Evolutionary conservation across 805 yeast genomes (phyloP).

Genomic region (Crinitomyces ghanaensis): DNA sequence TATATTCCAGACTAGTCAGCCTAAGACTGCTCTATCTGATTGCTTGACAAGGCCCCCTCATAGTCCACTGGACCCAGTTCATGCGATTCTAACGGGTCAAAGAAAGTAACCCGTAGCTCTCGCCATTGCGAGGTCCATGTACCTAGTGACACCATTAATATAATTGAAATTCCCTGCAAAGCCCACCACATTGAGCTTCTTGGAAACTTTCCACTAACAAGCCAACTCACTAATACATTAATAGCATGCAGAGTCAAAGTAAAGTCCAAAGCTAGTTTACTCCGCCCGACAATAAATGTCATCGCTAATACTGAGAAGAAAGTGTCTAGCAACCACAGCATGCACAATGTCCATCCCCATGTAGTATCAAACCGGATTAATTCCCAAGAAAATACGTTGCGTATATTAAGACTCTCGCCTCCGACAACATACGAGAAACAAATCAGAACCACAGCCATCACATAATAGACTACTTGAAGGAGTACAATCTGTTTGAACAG

Average conservation of each 20-base stretch:
- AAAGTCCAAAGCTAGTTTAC: slow-evolving; percentile 93
- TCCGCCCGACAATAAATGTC: slow-evolving; percentile 80
- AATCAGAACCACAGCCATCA: slow-evolving; percentile 57
- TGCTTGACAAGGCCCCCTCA: neutral
- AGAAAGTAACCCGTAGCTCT: slow-evolving; percentile 80
- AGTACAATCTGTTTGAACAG: slow-evolving; percentile 62
- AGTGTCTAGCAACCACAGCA: slow-evolving; percentile 75
- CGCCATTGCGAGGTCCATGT: slow-evolving; percentile 89
- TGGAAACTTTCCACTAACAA: slow-evolving; percentile 59
- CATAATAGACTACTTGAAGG: slow-evolving; percentile 68
- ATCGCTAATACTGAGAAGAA: slow-evolving; percentile 74
- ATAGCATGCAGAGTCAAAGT: slow-evolving; percentile 86
- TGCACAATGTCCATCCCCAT: slow-evolving; percentile 61
- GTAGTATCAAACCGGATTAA: slow-evolving; percentile 62
- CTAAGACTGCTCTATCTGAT: slow-evolving; percentile 2
- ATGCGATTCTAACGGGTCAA: slow-evolving; percentile 41
- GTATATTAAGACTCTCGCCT: slow-evolving; percentile 57
- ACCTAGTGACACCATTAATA: slow-evolving; percentile 64
- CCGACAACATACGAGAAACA: slow-evolving; percentile 52
- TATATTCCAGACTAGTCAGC: too few species aligned
- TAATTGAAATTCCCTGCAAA: slow-evolving; percentile 56
- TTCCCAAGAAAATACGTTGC: slow-evolving; percentile 76
- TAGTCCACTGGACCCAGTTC: slow-evolving; percentile 11
- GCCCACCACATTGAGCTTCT: slow-evolving; percentile 72
- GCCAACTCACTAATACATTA: slow-evolving; percentile 58